A percentile compares a stretch with the other conserved stretches of the same genome.
Conservation (phyloP, 2,329 filamentous ascomycete species). For the Hortaea werneckii region DNA sequence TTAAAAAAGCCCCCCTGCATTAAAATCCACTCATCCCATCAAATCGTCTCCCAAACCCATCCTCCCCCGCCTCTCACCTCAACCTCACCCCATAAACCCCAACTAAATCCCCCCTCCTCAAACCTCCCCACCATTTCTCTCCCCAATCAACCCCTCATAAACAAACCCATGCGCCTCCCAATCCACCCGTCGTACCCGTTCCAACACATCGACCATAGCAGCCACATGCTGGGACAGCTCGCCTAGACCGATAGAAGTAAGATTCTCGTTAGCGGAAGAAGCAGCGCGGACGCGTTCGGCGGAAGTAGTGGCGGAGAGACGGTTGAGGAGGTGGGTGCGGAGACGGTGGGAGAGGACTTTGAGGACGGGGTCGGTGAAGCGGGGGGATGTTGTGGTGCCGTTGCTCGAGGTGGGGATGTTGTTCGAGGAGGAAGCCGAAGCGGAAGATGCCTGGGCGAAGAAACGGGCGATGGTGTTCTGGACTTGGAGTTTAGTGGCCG, state of each 20-base stretch:
- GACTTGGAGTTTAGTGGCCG: conserved; percentile 35
- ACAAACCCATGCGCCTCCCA: conserved; percentile 12
- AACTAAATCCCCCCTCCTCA: too few species aligned
- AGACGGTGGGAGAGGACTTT: conserved; percentile 59
- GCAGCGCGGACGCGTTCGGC: conserved; percentile 62
- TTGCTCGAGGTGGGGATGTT: too few species aligned
- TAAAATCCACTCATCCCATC: too few species aligned
- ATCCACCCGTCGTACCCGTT: conserved; percentile 50
- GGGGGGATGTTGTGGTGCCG: conserved; percentile 2
- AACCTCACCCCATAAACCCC: too few species aligned
- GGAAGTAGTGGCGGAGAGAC: conserved; percentile 55
- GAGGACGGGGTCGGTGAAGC: conserved; percentile 51
- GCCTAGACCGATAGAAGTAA: conserved; percentile 58
- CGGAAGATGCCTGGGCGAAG: conserved; percentile 46
- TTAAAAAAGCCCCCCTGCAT: too few species aligned
- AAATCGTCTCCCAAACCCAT: too few species aligned
- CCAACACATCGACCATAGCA: conserved; percentile 58
- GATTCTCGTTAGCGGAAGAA: conserved; percentile 57
- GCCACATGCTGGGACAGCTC: conserved; percentile 63
- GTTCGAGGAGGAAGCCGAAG: conserved; percentile 12
- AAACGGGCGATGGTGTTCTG: conserved; percentile 36
- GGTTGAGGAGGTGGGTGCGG: conserved; percentile 53
- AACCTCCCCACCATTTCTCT: too few species aligned
- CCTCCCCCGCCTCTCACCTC: too few species aligned
- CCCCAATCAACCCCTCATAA: conserved; percentile 8